phyloP scores from a whole-genome alignment of 805 yeast species.

The Kazachstania kunashirensis region DNA sequence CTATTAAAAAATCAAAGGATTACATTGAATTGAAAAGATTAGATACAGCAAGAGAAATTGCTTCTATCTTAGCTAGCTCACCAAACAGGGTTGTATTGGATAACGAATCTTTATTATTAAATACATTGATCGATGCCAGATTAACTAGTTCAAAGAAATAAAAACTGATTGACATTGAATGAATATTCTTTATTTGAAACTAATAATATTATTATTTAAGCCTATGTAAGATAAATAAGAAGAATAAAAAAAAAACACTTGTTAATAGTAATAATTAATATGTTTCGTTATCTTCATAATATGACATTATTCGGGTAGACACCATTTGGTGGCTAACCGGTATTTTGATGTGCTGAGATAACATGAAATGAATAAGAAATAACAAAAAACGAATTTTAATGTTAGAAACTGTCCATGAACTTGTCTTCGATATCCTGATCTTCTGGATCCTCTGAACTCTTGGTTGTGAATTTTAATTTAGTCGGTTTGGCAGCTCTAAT shows the following conservation, averaged over 20 bases:
- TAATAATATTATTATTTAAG: not conserved
- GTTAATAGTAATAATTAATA: not conserved
- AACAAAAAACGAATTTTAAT: no score
- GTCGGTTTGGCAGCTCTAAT: constrained; percentile 15
- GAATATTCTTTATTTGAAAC: not conserved
- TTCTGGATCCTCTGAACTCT: not conserved
- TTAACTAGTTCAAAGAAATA: constrained; percentile 3
- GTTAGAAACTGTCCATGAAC: no score
- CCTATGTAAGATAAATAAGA: no score
- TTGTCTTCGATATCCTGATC: no score
- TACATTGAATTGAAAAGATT: constrained; percentile 94
- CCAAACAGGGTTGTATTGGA: constrained; percentile 90
- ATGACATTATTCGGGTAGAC: no score
- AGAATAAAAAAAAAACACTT: no score
- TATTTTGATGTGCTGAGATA: no score
- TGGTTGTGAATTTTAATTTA: constrained; percentile 8
- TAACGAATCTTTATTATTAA: constrained; percentile 82
- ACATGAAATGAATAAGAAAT: no score
- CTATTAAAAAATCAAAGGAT: constrained; percentile 91
- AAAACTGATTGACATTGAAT: not conserved
- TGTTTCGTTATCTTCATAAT: not conserved
- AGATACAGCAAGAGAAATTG: constrained; percentile 95
- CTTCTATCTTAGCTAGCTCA: constrained; percentile 69
- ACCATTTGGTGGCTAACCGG: no score
- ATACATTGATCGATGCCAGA: constrained; percentile 77